phyloP scores from a whole-genome alignment of 768 basidiomycete species.

The Tulasnella sp. region DNA sequence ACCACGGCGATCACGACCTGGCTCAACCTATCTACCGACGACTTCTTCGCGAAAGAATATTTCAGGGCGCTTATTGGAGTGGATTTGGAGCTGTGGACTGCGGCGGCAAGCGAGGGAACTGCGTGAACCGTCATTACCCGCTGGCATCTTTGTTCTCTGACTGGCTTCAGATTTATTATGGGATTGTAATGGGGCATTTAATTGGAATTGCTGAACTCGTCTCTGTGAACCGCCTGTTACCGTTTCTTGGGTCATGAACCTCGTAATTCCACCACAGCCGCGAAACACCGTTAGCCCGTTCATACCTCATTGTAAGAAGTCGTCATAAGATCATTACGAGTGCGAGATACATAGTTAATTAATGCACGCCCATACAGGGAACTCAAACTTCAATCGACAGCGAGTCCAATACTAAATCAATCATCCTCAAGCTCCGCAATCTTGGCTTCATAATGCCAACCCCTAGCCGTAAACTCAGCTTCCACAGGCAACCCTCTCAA shows the following conservation, averaged over 20 bases:
- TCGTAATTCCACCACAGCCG: no score
- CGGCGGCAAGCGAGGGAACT: background rate
- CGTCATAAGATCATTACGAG: background rate
- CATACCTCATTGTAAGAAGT: background rate
- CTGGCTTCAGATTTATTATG: no score
- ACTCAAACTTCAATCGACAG: background rate
- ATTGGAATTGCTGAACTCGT: no score
- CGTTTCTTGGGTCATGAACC: no score
- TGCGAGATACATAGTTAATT: background rate
- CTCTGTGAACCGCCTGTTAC: no score
- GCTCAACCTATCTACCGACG: background rate
- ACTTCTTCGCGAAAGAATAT: background rate
- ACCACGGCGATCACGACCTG: background rate
- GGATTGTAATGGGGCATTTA: no score
- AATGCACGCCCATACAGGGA: background rate
- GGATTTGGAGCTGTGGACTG: background rate
- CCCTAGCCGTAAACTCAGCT: constrained; percentile 26
- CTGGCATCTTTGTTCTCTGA: no score
- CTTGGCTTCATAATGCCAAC: background rate
- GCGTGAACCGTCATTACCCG: no score
- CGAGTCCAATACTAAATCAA: background rate
- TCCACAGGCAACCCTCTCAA: constrained; percentile 53
- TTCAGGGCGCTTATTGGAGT: background rate
- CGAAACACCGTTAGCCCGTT: no score
- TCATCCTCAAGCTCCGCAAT: background rate